Evolutionary conservation across 1,284 basidiomycete genomes (phyloP), one percentile per base, ranked within the genome.

Genomic region (Neolentinus lepideus): DNA sequence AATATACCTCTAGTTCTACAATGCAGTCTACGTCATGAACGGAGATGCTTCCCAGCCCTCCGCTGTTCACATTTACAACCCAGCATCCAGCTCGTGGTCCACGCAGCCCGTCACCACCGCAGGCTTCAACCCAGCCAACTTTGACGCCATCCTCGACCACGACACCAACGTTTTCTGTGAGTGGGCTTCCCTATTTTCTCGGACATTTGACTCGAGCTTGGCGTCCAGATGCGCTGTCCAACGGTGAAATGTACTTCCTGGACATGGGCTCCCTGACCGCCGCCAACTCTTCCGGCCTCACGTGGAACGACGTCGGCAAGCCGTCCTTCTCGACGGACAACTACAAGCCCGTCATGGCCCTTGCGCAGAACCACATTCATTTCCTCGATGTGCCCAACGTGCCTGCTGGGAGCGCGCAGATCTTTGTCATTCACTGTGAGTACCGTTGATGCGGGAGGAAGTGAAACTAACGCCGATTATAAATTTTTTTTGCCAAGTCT

Each of bases 361-460:
- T 91, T 31, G 88, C 88, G 4, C 81, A 90, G 62, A 91, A 91
- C 64, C 88, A 91, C 64, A 73, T 91, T 29, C 82, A 88, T 65
- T 93, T 92, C 79, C 74, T 93, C 46, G 77, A 89, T 59, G 83
- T 90, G 2, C 87, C 90, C 6, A 77, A 74, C 33, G 75, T 81
- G 3, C 59, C 79, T 19, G 78, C 84, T 21, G 92, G 91, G 36
- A 80, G 78, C 52, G 86, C 84, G 2, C 73, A 85, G 58, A 86
- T 94, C 57, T 95, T 92, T 63, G 90, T 94, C 33, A 90, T 95
- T 60, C 92, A 95, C 71, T 94, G 90, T 88, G 62, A 63, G 87
- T 71, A 54, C n/a, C n/a, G 11, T 25, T 47, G 38, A 10, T 38
- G 14, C 52, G 10, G 14, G n/a, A 27, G 12, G n/a, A 16, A 8